Conservation (phyloP, 345 rosid genomes). For the Salix koriyanagi region DNA sequence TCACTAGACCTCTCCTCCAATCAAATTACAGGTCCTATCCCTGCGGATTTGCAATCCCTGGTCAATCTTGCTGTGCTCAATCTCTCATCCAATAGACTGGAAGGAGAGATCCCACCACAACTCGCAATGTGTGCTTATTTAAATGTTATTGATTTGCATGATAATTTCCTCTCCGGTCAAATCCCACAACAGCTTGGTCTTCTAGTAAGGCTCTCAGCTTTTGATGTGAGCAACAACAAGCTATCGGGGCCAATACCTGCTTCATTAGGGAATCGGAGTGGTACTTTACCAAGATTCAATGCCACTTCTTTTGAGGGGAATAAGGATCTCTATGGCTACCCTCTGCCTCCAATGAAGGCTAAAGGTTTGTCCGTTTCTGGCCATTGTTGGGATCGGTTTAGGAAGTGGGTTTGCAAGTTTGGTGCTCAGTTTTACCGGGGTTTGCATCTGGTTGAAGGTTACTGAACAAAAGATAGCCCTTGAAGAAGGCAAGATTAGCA, state of each 20-base stretch:
- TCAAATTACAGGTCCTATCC: slow-evolving; percentile 67
- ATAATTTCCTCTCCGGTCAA: slow-evolving; percentile 61
- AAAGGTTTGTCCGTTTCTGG: slow-evolving; percentile 70
- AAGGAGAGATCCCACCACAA: slow-evolving; percentile 71
- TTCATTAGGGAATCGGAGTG: slow-evolving; percentile 56
- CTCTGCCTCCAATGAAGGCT: slow-evolving; percentile 56
- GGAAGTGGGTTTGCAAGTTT: slow-evolving; percentile 89
- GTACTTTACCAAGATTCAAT: slow-evolving; percentile 64
- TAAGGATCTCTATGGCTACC: slow-evolving; percentile 80
- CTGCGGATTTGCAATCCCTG: slow-evolving; percentile 59
- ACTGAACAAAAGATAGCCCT: slow-evolving; percentile 64
- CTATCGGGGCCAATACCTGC: slow-evolving; percentile 75
- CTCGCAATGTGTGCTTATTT: slow-evolving; percentile 76
- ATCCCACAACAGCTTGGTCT: slow-evolving; percentile 72
- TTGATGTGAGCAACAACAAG: slow-evolving; percentile 70
- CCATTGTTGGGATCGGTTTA: slow-evolving; percentile 94
- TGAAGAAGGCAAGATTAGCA: slow-evolving; percentile 74
- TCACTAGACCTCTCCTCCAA: slow-evolving; percentile 85
- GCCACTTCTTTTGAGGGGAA: slow-evolving; percentile 68
- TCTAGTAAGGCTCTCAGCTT: slow-evolving; percentile 62
- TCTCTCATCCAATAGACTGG: slow-evolving; percentile 72
- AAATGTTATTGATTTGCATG: slow-evolving; percentile 86
- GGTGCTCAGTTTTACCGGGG: slow-evolving; percentile 83
- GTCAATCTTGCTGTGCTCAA: slow-evolving; percentile 89
- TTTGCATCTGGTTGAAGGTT: slow-evolving; percentile 79